Conservation (phyloP, 257 asterid genomes). For the Agastache rugosa region DNA sequence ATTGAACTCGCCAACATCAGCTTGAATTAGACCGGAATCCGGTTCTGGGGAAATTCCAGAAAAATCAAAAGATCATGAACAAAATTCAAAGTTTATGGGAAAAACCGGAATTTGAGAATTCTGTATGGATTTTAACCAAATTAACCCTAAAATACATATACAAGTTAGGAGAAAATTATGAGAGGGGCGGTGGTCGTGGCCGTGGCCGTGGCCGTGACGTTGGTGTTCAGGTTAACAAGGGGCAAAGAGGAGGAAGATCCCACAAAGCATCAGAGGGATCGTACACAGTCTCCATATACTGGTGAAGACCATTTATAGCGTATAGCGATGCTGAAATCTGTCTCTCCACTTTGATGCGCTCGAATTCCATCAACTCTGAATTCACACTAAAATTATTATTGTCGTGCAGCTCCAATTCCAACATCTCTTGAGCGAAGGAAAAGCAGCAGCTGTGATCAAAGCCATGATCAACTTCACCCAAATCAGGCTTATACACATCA, state of each 20-base stretch:
- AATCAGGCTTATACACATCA: conserved; percentile 58
- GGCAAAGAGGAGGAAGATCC: conserved; percentile 72
- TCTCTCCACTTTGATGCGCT: conserved; percentile 68
- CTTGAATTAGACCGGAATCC: too few relatives aligned
- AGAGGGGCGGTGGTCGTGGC: too few relatives aligned
- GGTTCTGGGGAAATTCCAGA: too few relatives aligned
- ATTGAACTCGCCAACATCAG: too few relatives aligned
- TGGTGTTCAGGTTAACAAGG: conserved; percentile 39
- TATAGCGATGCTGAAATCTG: conserved; percentile 83
- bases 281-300: conserved; percentile 61
- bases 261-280: conserved; percentile 65
- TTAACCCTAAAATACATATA: too few relatives aligned
- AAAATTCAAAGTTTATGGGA: too few relatives aligned
- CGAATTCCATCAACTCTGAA: conserved; percentile 54
- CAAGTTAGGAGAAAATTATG: not conserved
- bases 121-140: too few relatives aligned
- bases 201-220: too few relatives aligned
- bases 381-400: not conserved
- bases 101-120: too few relatives aligned
- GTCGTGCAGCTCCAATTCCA: conserved; percentile 31
- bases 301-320: conserved; percentile 74
- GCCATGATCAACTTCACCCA: conserved; percentile 32
- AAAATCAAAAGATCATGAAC: too few relatives aligned
- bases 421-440: conserved; percentile 41
- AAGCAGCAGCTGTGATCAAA: conserved; percentile 33